These are phyloP conservation scores for Cutaneotrichosporon mucoides DNA, from an alignment of 1,284 basidiomycete species.

Conservation along the genomic window DNA sequence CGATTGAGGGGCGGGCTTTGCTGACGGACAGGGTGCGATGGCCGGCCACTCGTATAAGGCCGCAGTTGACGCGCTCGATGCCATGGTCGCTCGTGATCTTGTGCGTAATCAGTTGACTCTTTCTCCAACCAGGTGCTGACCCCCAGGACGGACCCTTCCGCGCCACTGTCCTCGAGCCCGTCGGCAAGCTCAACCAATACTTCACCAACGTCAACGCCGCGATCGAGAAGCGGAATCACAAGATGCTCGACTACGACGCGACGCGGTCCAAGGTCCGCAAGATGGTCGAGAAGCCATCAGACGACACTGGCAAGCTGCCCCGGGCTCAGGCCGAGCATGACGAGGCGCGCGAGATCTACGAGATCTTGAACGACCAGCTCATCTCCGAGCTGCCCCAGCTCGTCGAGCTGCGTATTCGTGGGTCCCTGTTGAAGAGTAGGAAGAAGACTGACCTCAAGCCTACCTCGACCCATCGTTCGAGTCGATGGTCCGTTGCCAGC, in stretches of 20 bases:
- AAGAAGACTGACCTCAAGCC: too few relatives aligned
- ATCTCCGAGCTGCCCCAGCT: constrained; percentile 86
- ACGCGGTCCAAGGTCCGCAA: constrained; percentile 85
- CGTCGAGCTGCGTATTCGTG: constrained; percentile 85
- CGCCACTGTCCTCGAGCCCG: constrained; percentile 88
- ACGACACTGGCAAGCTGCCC: constrained; percentile 87
- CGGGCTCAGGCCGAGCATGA: constrained; percentile 93
- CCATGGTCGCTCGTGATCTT: constrained; percentile 76
- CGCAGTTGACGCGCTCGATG: constrained; percentile 89
- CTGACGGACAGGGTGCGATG: constrained; percentile 69
- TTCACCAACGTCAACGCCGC: constrained; percentile 93
- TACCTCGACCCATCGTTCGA: constrained; percentile 99
- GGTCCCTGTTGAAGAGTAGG: constrained; percentile 16
- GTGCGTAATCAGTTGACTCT: constrained; percentile 51
- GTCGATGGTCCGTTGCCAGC: constrained; percentile 96
- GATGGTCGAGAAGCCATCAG: constrained; percentile 84
- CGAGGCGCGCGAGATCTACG: constrained; percentile 88
- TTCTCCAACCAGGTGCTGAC: not conserved
- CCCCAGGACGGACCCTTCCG: constrained; percentile 85
- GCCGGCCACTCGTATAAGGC: constrained; percentile 94
- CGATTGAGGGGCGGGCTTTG: too few relatives aligned
- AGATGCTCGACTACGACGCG: constrained; percentile 93
- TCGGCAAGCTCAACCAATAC: constrained; percentile 93
- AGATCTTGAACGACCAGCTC: constrained; percentile 86
- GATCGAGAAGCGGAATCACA: constrained; percentile 92